Conservation (phyloP, 2,329 filamentous ascomycete genomes). For the Penicillium sp. region DNA sequence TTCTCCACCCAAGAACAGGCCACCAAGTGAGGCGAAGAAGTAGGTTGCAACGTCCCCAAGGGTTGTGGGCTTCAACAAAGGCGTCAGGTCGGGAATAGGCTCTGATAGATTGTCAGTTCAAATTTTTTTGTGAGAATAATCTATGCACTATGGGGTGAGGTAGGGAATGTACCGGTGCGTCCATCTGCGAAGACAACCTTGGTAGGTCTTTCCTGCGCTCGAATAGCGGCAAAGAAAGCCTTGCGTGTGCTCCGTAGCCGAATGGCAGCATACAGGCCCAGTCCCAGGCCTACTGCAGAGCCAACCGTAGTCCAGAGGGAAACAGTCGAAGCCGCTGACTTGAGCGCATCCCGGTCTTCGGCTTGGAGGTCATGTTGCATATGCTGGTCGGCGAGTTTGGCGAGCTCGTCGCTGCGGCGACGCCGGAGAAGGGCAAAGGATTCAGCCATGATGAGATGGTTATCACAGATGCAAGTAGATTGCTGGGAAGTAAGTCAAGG, state of each 20-base stretch:
- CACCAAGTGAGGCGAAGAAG: conserved; percentile 62
- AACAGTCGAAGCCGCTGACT: conserved; percentile 58
- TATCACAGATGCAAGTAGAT: too few relatives aligned
- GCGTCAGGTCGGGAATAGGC: conserved; percentile 62
- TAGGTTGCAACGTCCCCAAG: conserved; percentile 64
- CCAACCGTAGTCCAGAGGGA: conserved; percentile 59
- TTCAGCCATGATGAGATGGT: conserved; percentile 36
- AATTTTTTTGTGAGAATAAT: accelerated
- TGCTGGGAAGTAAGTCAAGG: not conserved
- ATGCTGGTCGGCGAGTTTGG: conserved; percentile 59
- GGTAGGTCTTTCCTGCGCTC: conserved; percentile 61
- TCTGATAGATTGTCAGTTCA: conserved; percentile 43
- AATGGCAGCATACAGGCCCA: conserved; percentile 61
- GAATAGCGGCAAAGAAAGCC: conserved; percentile 64
- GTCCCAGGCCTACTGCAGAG: conserved; percentile 60
- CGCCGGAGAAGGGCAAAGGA: conserved; percentile 52
- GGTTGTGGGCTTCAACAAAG: conserved; percentile 57
- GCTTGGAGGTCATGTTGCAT: conserved; percentile 59
- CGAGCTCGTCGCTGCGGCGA: conserved; percentile 53
- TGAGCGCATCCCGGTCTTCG: conserved; percentile 60
- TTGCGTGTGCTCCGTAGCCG: conserved; percentile 58
- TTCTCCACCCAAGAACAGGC: conserved; percentile 66
- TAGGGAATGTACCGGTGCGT: conserved; percentile 49
- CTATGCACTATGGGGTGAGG: not conserved
- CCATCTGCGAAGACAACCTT: conserved; percentile 64